A percentile compares a stretch with the other conserved stretches of the same genome.
phyloP scores from a whole-genome alignment of 176 grass and related monocot species.

The Metroxylon sagu region DNA sequence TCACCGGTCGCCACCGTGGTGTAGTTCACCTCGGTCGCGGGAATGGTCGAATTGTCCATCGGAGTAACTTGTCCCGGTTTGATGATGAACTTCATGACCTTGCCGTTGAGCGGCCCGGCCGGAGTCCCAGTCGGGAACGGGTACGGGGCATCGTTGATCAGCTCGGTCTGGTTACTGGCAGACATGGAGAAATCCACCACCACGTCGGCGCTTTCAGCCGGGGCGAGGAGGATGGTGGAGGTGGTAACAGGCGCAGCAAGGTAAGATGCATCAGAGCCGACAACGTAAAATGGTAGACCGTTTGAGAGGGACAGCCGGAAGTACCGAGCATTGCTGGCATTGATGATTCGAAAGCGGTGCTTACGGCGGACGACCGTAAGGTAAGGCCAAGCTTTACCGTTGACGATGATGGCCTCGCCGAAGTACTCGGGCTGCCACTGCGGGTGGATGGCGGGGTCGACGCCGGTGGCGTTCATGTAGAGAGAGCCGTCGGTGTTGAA shows the following conservation, averaged over 20 bases:
- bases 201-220: not conserved
- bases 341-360: not conserved
- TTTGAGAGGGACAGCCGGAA: not conserved
- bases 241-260: not conserved
- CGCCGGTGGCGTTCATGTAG: too few relatives aligned
- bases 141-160: not conserved
- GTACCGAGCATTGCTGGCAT: not conserved
- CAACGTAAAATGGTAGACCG: not conserved
- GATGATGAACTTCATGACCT: not conserved
- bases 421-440: too few relatives aligned
- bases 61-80: not conserved
- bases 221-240: not conserved
- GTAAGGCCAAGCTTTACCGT: too few relatives aligned
- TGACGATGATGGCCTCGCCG: too few relatives aligned
- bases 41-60: conserved; percentile 22
- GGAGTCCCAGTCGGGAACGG: not conserved
- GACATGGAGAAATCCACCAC: not conserved
- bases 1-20: not conserved
- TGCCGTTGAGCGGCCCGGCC: not conserved
- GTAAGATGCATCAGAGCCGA: not conserved
- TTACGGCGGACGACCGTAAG: not conserved
- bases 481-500: too few relatives aligned
- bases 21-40: conserved; percentile 2
- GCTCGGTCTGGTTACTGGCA: not conserved
- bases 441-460: too few relatives aligned